Conservation (phyloP, 257 asterid species). For the Fraxinus anomala region DNA sequence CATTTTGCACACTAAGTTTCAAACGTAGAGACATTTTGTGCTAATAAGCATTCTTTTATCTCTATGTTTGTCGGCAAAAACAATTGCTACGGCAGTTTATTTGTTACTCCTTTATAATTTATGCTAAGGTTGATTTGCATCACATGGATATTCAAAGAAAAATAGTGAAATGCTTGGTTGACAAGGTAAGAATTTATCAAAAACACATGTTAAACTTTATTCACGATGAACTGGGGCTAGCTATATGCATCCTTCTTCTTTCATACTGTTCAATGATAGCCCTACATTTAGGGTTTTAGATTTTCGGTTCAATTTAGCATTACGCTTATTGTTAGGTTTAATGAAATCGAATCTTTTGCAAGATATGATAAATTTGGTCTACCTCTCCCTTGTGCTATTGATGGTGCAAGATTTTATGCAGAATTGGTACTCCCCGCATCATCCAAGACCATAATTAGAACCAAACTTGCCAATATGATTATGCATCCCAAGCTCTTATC, state of each 20-base stretch:
- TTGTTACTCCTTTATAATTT: not conserved
- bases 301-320: not conserved
- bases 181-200: not conserved
- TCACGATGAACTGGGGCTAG: not conserved
- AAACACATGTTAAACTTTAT: not conserved
- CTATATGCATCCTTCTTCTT: not conserved
- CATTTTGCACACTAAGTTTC: too few relatives aligned
- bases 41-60: too few relatives aligned
- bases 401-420: not conserved
- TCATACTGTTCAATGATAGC: not conserved
- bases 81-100: not conserved
- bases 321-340: not conserved
- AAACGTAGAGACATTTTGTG: too few relatives aligned
- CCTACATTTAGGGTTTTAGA: not conserved
- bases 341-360: not conserved
- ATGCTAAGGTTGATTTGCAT: not conserved
- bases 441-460: not conserved
- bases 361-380: not conserved
- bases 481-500: conserved; percentile 4
- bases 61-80: too few relatives aligned
- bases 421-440: not conserved
- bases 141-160: not conserved
- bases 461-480: not conserved
- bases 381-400: not conserved
- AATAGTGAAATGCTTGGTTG: not conserved